phyloP scores from a whole-genome alignment of 202 grass and related monocot species.

The Schoenoplectus tabernaemontani region DNA sequence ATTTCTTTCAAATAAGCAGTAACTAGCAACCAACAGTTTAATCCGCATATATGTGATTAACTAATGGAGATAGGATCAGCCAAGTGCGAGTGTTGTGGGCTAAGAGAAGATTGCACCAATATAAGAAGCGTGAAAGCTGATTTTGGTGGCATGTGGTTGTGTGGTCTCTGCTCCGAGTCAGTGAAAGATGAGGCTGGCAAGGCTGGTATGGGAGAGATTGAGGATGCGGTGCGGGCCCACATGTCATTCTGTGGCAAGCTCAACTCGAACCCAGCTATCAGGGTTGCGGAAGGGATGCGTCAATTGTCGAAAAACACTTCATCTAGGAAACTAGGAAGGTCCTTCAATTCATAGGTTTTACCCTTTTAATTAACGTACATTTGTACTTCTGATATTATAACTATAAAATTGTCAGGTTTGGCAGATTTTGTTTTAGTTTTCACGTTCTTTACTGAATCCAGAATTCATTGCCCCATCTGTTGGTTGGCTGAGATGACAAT shows the following conservation, averaged over 20 bases:
- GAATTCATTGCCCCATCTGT: neutral
- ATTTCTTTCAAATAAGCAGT: no score
- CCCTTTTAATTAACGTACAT: neutral
- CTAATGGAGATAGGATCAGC: constrained; percentile 46
- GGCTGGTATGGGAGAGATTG: constrained; percentile 7
- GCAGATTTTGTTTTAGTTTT: neutral
- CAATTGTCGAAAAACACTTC: constrained; percentile 59
- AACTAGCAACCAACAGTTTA: neutral
- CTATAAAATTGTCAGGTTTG: neutral
- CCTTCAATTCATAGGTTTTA: neutral
- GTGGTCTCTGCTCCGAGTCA: constrained; percentile 75
- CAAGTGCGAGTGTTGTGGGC: constrained; percentile 71
- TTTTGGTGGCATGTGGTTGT: constrained; percentile 66
- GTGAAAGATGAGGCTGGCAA: constrained; percentile 69
- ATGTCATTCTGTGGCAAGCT: constrained; percentile 72
- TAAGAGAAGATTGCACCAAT: constrained; percentile 90
- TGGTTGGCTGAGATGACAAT: neutral
- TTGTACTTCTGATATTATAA: neutral
- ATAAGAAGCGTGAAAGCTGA: constrained; percentile 35
- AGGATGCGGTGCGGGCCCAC: constrained; percentile 67
- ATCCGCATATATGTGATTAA: neutral
- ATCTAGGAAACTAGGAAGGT: constrained; percentile 1
- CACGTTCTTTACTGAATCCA: neutral
- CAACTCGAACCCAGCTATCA: constrained; percentile 37
- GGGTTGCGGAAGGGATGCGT: constrained; percentile 75